phyloP scores from a whole-genome alignment of 2,329 filamentous ascomycete genomes.

The Knufia fluminis region DNA sequence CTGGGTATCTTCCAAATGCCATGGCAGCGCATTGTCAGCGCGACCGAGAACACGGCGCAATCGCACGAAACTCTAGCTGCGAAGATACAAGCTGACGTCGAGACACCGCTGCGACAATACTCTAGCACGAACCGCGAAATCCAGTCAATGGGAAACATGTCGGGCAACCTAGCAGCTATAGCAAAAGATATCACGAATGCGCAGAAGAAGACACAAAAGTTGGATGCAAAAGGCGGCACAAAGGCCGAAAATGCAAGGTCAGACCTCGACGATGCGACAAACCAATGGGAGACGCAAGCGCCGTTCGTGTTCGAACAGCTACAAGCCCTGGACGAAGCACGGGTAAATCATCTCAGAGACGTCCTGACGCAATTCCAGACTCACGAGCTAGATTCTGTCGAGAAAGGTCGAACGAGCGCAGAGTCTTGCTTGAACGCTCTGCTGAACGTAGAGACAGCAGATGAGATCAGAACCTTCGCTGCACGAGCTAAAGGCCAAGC shows the following conservation, averaged over 20 bases:
- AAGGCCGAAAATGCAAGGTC: slow-evolving; percentile 60
- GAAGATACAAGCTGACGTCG: slow-evolving; percentile 81
- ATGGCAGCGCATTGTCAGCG: slow-evolving; percentile 78
- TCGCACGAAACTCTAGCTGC: slow-evolving; percentile 73
- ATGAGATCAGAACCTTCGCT: slow-evolving; percentile 72
- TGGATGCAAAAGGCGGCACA: slow-evolving; percentile 67
- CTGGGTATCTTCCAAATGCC: slow-evolving; percentile 83
- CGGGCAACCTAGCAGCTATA: slow-evolving; percentile 68
- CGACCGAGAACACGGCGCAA: slow-evolving; percentile 69
- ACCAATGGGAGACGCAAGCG: slow-evolving; percentile 88
- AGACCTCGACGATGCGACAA: slow-evolving; percentile 65
- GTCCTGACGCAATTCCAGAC: slow-evolving; percentile 87
- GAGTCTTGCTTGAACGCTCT: slow-evolving; percentile 73
- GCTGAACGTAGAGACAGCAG: slow-evolving; percentile 75
- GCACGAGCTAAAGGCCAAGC: slow-evolving; percentile 27
- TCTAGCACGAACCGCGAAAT: slow-evolving; percentile 62
- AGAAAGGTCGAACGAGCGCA: slow-evolving; percentile 62
- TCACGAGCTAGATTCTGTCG: slow-evolving; percentile 78
- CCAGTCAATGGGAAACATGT: slow-evolving; percentile 69
- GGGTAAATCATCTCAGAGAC: slow-evolving; percentile 83
- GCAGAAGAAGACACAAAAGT: slow-evolving; percentile 76
- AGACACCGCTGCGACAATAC: slow-evolving; percentile 71
- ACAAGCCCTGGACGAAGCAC: slow-evolving; percentile 79
- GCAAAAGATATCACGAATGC: slow-evolving; percentile 78
- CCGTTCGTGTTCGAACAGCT: slow-evolving; percentile 91